phyloP scores from a whole-genome alignment of 2,329 filamentous ascomycete genomes.

The Colletotrichum sp. region DNA sequence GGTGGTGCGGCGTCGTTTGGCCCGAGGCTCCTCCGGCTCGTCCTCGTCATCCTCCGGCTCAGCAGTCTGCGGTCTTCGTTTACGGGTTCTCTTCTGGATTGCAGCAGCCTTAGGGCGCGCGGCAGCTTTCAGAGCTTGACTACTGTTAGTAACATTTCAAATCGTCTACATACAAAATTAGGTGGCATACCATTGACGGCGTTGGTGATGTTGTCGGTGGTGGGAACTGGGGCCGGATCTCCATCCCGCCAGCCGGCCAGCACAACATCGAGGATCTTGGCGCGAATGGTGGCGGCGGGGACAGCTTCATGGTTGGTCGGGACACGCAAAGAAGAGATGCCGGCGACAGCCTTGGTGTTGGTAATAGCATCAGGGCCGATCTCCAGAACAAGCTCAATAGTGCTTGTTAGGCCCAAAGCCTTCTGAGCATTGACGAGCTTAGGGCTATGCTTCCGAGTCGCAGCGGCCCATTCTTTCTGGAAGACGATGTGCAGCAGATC shows the following conservation, averaged over 20 bases:
- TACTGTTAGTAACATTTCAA: background rate
- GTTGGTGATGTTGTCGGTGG: background rate
- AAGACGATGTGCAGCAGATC: background rate
- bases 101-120: background rate
- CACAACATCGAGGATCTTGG: background rate
- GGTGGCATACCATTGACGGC: background rate
- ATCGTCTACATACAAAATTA: background rate
- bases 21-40: background rate
- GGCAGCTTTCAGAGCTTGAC: background rate
- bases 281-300: background rate
- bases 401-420: background rate
- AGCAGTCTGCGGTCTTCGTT: background rate
- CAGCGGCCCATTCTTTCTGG: background rate
- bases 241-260: background rate
- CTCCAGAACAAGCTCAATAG: background rate
- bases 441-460: background rate
- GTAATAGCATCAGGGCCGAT: background rate
- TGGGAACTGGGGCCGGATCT: background rate
- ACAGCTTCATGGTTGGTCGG: background rate
- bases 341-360: background rate
- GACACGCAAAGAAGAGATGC: background rate
- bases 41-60: background rate
- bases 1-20: background rate
- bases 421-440: background rate
- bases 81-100: background rate